A percentile compares a stretch with the other conserved stretches of the same genome.
phyloP scores from a whole-genome alignment of 208 protist species.

The Wallacemonas sp. region DNA sequence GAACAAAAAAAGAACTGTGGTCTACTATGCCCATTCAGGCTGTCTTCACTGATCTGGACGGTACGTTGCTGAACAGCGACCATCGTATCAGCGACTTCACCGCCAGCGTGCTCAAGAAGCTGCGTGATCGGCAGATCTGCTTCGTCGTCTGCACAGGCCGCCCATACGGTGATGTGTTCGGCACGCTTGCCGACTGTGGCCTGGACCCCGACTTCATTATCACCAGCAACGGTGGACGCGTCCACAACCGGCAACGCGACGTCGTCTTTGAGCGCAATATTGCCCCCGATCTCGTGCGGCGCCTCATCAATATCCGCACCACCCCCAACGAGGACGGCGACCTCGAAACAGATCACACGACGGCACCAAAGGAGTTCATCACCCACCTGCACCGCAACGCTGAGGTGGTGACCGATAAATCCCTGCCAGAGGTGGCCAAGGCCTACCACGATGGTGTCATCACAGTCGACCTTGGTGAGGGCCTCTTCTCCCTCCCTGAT shows the following conservation, averaged over 20 bases:
- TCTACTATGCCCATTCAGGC: constrained; percentile 27
- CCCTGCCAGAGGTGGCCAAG: background rate
- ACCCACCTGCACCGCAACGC: constrained; percentile 8
- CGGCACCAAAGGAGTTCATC: constrained; percentile 9
- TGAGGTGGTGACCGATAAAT: constrained; percentile 5
- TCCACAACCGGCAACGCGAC: constrained; percentile 26
- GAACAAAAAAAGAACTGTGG: background rate
- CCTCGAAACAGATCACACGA: too few species aligned
- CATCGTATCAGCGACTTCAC: constrained; percentile 34
- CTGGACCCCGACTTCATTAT: constrained; percentile 38
- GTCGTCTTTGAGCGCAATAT: constrained; percentile 11
- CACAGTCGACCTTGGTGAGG: constrained; percentile 12
- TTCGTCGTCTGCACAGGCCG: constrained; percentile 43
- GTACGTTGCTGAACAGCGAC: constrained; percentile 37
- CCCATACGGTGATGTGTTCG: constrained; percentile 38
- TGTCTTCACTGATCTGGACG: constrained; percentile 43
- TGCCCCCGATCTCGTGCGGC: background rate
- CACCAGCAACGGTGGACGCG: constrained; percentile 43
- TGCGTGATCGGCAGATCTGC: constrained; percentile 19
- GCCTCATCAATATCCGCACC: constrained; percentile 2
- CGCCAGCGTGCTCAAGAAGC: constrained; percentile 18
- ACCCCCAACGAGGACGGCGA: background rate
- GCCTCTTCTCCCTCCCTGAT: constrained; percentile 20
- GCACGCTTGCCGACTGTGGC: constrained; percentile 27
- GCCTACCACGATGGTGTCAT: constrained; percentile 8